Evolutionary conservation across 495 filamentous ascomycete genomes (phyloP), one percentile per base, ranked within the genome.

Genomic region (Trichoderma parareesei): DNA sequence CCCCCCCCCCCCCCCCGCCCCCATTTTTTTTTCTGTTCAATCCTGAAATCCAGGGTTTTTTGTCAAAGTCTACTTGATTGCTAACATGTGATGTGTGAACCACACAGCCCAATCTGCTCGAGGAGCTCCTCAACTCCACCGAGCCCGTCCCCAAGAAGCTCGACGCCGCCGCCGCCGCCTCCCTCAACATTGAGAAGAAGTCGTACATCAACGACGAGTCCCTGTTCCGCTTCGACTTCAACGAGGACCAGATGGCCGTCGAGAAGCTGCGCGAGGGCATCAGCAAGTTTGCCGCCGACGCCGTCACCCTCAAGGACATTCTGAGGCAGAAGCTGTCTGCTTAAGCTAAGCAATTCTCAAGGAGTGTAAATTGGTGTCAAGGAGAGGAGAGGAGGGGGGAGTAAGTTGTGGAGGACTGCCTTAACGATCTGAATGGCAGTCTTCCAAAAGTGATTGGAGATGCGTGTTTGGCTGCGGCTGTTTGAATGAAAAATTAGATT

Each of bases 261-360:
- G 93, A 97, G 87, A 99, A 99, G 88, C 86, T 99, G 67, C 87
- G 91, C 57, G 93, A 98, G 80, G 94, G 94, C 81, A 99, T 99
- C 84, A 93, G 90, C 81, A 96, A 95, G 79, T 99, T 99, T 75
- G 93, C 95, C 41, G 95, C 93, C 66, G 94, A 98, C 76, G 93
- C 94, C 62, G 83, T 90, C 66, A 93, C 90, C 62, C 88, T 99
- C 66, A 98, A 97, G 87, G 85, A 85, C 64, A 92, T 96, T 70
- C 84, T 99, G 73, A 86, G 86, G 84, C 76, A 85, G 75, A 97
- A 96, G 88, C 85, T 98, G 72, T 65, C 71, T 61, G 72, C 79
- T 61, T 72, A 73, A 27, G 27, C 27, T 27, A 27, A 27, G 27
- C 27, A 27, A 27, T 27, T 27, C 27, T 27, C 27, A 27, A 27